phyloP scores from a whole-genome alignment of 306 rosid species.

The Prunus dulcis region DNA sequence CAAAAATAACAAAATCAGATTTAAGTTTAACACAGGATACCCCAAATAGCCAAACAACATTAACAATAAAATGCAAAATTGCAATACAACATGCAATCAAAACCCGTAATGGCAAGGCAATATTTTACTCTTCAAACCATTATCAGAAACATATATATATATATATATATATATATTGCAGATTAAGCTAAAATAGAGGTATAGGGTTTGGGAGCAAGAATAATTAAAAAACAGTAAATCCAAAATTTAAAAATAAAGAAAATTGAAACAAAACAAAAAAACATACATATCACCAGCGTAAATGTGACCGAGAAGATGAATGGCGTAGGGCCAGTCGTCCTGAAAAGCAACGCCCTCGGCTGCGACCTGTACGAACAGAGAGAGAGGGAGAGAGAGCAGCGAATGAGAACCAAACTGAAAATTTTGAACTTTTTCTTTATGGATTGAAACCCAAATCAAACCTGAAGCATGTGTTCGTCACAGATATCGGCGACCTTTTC shows the following conservation, averaged over 20 bases:
- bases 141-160: not conserved
- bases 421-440: not conserved
- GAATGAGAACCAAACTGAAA: not conserved
- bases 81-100: not conserved
- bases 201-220: not conserved
- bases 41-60: not conserved
- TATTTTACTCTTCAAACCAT: not conserved
- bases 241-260: not conserved
- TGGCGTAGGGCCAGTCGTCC: slow-evolving; percentile 77
- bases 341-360: slow-evolving; percentile 68
- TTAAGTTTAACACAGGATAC: not conserved
- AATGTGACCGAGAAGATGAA: slow-evolving; percentile 70
- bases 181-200: not conserved
- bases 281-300: slow-evolving; percentile 67
- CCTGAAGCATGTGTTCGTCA: slow-evolving; percentile 73
- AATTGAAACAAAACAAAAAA: not conserved
- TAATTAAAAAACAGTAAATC: not conserved
- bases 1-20: not conserved
- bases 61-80: not conserved
- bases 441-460: not conserved
- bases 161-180: not conserved
- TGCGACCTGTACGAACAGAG: slow-evolving; percentile 51
- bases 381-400: not conserved
- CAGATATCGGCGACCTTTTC: slow-evolving; percentile 61
- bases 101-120: not conserved